Evolutionary conservation across 805 yeast species (phyloP).

Genomic region (Barnettozyma sp.): DNA sequence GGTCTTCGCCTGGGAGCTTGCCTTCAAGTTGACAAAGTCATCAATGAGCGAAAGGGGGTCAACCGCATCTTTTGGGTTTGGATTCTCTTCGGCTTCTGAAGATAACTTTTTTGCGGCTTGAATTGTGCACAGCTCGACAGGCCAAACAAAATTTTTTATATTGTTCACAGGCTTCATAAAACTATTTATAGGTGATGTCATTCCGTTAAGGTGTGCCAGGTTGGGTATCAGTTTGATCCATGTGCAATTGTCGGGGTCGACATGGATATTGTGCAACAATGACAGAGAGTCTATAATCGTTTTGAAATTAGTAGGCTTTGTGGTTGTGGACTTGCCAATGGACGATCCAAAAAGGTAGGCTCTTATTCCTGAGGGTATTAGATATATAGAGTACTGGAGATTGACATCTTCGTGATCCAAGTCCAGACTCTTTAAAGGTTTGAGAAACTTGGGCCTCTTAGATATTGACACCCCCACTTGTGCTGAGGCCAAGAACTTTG

Average conservation of each 20-base stretch:
- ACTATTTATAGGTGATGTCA: slow-evolving; percentile 54
- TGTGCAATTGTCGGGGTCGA: slow-evolving; percentile 17
- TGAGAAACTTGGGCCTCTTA: slow-evolving; percentile 26
- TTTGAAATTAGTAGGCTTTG: slow-evolving; percentile 37
- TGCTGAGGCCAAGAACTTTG: slow-evolving; percentile 40
- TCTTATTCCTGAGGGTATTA: slow-evolving; percentile 52
- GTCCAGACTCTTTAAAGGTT: slow-evolving; percentile 25
- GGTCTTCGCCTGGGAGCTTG: slow-evolving; percentile 33
- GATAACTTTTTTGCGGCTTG: slow-evolving; percentile 35
- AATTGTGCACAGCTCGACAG: slow-evolving; percentile 54
- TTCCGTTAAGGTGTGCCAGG: slow-evolving; percentile 58
- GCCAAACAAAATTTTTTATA: slow-evolving; percentile 63
- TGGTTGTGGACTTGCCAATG: slow-evolving; percentile 29
- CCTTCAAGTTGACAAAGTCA: slow-evolving; percentile 32
- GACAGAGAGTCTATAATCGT: slow-evolving; percentile 31
- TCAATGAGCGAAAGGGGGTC: slow-evolving; percentile 33
- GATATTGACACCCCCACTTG: slow-evolving; percentile 34
- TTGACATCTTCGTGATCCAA: slow-evolving; percentile 16
- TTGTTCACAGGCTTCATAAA: slow-evolving; percentile 46
- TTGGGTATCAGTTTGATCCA: slow-evolving; percentile 72
- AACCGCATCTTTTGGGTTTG: slow-evolving; percentile 4
- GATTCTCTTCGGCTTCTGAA: not conserved
- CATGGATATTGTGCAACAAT: slow-evolving; percentile 28
- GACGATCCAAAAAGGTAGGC: slow-evolving; percentile 34
- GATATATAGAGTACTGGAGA: slow-evolving; percentile 35